phyloP scores from a whole-genome alignment of 2,329 filamentous ascomycete species.

The Fusarium denticulatum region DNA sequence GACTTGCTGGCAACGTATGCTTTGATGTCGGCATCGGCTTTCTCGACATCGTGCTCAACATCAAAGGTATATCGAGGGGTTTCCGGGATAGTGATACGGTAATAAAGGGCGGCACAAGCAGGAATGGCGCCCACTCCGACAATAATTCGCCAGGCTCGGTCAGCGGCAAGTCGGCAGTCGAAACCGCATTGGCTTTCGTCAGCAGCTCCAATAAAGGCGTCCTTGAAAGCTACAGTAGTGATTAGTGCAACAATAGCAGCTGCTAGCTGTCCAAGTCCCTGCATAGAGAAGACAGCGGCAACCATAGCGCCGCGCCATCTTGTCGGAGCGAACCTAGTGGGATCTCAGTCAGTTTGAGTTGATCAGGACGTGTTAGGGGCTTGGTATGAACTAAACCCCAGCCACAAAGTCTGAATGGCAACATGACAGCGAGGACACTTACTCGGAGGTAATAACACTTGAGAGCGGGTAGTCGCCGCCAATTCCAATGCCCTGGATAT shows the following conservation, averaged over 20 bases:
- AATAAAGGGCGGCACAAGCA: conserved; percentile 83
- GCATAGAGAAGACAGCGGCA: conserved; percentile 85
- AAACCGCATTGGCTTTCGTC: conserved; percentile 63
- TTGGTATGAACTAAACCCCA: conserved; percentile 1
- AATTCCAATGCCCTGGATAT: conserved; percentile 71
- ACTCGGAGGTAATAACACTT: conserved; percentile 79
- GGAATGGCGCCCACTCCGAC: conserved; percentile 83
- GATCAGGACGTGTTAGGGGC: not conserved
- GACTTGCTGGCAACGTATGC: conserved; percentile 63
- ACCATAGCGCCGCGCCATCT: conserved; percentile 87
- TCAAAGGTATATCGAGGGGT: conserved; percentile 87
- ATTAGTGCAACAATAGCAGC: conserved; percentile 77
- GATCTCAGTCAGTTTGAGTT: conserved; percentile 27
- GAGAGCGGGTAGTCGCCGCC: conserved; percentile 86
- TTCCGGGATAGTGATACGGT: conserved; percentile 85
- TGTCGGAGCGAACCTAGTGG: conserved; percentile 77
- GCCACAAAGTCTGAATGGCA: conserved; percentile 23
- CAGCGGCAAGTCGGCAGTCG: conserved; percentile 74
- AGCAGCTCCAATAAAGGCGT: conserved; percentile 55
- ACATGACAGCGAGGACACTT: conserved; percentile 34
- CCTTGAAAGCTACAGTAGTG: conserved; percentile 71
- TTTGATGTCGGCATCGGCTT: conserved; percentile 77
- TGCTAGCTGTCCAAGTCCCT: conserved; percentile 80
- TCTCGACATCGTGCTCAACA: conserved; percentile 77
- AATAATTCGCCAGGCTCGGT: conserved; percentile 84